Percentiles rank a stretch among this genome's conserved stretches.
These are phyloP conservation scores for Triglochin maritima DNA, from an alignment of 106 monocot genomes.

Conservation along the genomic window DNA sequence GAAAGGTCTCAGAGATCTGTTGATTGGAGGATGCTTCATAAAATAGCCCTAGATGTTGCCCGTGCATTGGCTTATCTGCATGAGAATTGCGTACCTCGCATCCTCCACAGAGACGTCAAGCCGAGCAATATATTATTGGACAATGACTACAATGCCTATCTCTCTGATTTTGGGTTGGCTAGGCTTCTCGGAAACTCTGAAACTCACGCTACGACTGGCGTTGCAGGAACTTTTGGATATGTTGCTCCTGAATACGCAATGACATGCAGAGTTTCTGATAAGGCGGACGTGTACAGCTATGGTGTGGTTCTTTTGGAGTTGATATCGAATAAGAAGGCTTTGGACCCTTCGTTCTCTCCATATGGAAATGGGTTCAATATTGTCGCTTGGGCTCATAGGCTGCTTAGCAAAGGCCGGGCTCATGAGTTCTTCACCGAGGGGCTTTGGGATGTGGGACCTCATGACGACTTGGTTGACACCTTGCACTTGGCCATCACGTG, in stretches of 20 bases:
- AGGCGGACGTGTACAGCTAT: constrained; percentile 31
- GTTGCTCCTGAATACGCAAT: constrained; percentile 31
- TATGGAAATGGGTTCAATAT: constrained; percentile 31
- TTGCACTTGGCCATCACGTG: constrained; percentile 33
- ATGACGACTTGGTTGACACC: constrained; percentile 37
- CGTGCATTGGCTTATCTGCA: constrained; percentile 49
- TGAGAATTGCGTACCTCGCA: constrained; percentile 20
- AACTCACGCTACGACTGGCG: constrained; percentile 26
- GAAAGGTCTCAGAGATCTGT: constrained; percentile 14
- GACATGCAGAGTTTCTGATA: constrained; percentile 32
- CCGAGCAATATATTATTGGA: constrained; percentile 29
- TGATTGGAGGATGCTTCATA: constrained; percentile 81
- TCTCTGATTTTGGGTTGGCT: constrained; percentile 29
- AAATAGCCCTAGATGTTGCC: constrained; percentile 86
- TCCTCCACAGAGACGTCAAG: constrained; percentile 27
- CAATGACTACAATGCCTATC: constrained; percentile 18
- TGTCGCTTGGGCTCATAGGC: constrained; percentile 26
- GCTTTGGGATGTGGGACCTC: constrained; percentile 38
- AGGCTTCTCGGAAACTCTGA: constrained; percentile 24
- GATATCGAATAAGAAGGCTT: constrained; percentile 25
- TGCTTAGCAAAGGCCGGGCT: constrained; percentile 29
- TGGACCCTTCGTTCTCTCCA: constrained; percentile 30
- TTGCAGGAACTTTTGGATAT: constrained; percentile 27
- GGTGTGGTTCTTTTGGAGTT: constrained; percentile 27
- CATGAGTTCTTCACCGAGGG: constrained; percentile 45